Conservation (phyloP, 2,329 filamentous ascomycete genomes). For the Sporothrix euskadiensis region DNA sequence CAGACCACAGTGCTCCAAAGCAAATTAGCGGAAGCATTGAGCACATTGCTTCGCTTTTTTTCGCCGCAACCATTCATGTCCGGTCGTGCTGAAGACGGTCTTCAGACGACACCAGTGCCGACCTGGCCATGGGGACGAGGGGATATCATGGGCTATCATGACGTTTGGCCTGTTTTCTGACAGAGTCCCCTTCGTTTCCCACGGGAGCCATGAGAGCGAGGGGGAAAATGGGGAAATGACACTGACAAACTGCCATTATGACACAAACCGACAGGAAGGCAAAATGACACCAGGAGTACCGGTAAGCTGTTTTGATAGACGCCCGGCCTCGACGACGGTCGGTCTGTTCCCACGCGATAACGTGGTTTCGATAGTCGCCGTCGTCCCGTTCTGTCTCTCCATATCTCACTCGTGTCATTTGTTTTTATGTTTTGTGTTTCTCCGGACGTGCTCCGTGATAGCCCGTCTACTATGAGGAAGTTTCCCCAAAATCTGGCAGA, state of each 20-base stretch:
- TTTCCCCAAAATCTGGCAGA: neutral
- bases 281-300: neutral
- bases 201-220: neutral
- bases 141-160: neutral
- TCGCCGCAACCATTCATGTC: neutral
- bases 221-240: neutral
- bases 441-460: neutral
- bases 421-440: neutral
- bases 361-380: neutral
- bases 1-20: neutral
- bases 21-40: neutral
- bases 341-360: neutral
- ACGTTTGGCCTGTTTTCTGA: neutral
- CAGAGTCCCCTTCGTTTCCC: neutral
- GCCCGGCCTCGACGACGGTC: conserved; percentile 4
- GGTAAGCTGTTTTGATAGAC: neutral
- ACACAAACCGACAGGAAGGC: neutral
- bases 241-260: neutral
- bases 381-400: neutral
- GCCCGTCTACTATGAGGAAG: neutral
- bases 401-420: neutral
- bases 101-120: neutral
- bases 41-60: neutral
- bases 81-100: neutral
- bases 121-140: neutral